phyloP scores from a whole-genome alignment of 345 rosid species.

The Citrus trifoliata region DNA sequence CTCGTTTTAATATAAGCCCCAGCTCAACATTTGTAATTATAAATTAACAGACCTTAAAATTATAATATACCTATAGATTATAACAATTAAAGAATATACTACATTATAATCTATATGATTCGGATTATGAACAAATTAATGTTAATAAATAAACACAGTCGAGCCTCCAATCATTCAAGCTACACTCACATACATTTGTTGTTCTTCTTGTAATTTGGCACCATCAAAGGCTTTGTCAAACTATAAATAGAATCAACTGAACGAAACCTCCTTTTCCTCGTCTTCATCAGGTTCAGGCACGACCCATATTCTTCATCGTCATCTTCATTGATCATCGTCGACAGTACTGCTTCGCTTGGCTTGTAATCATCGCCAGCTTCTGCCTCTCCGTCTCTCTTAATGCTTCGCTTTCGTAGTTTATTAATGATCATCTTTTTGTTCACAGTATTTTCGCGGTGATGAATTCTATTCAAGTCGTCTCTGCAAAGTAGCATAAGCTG shows the following conservation, averaged over 20 bases:
- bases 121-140: too few species aligned
- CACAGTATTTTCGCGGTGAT: neutral
- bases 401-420: neutral
- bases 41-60: too few species aligned
- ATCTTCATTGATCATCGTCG: neutral
- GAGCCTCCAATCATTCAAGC: too few species aligned
- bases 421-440: neutral
- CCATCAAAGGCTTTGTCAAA: conserved; percentile 6
- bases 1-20: too few species aligned
- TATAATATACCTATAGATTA: too few species aligned
- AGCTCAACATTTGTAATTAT: too few species aligned
- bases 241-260: conserved; percentile 15
- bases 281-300: neutral
- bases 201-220: neutral
- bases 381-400: neutral
- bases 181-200: neutral
- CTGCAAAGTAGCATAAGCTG: conserved; percentile 24
- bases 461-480: neutral
- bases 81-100: too few species aligned
- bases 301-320: neutral
- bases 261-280: conserved; percentile 10
- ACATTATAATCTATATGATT: too few species aligned
- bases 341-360: conserved; percentile 6
- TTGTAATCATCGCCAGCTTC: neutral
- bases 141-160: too few species aligned